phyloP scores from a whole-genome alignment of 1,139 yeast genomes.

The Diutina rugosa region DNA sequence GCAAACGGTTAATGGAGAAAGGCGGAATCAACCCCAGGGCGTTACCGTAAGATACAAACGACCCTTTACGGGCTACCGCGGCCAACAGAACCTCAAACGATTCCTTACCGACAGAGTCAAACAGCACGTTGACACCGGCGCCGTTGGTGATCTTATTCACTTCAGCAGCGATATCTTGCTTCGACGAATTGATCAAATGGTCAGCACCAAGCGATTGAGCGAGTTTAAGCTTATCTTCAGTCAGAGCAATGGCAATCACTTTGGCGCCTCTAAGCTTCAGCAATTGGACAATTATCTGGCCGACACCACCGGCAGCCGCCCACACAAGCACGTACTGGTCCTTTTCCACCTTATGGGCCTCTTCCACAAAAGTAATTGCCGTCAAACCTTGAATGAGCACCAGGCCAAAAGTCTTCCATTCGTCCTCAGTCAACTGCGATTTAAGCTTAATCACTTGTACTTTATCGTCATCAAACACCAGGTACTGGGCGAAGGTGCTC shows the following conservation, averaged over 20 bases:
- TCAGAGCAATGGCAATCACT: slow-evolving; percentile 76
- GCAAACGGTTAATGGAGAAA: slow-evolving; percentile 31
- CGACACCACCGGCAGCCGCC: slow-evolving; percentile 96
- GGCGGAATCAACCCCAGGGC: slow-evolving; percentile 82
- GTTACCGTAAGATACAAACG: slow-evolving; percentile 69
- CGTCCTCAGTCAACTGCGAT: slow-evolving; percentile 28
- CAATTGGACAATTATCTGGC: slow-evolving; percentile 56
- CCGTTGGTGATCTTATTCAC: slow-evolving; percentile 60
- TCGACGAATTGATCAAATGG: slow-evolving; percentile 44
- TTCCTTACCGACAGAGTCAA: slow-evolving; percentile 75
- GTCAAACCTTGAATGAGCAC: slow-evolving; percentile 64
- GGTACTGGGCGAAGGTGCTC: slow-evolving; percentile 60
- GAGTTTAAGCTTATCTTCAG: slow-evolving; percentile 45
- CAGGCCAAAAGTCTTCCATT: slow-evolving; percentile 44
- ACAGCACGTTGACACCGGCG: slow-evolving; percentile 59
- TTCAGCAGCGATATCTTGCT: slow-evolving; percentile 41
- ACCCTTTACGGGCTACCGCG: slow-evolving; percentile 58
- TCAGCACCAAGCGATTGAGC: slow-evolving; percentile 72
- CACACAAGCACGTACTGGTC: slow-evolving; percentile 66
- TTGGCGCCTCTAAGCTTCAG: slow-evolving; percentile 52
- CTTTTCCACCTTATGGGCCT: slow-evolving; percentile 50
- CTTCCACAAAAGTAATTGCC: slow-evolving; percentile 55
- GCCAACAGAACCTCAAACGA: slow-evolving; percentile 55
- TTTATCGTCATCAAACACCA: slow-evolving; percentile 26
- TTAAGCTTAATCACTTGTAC: slow-evolving; percentile 36